phyloP scores from a whole-genome alignment of 2,329 filamentous ascomycete genomes.

The Paramyrothecium sp. region DNA sequence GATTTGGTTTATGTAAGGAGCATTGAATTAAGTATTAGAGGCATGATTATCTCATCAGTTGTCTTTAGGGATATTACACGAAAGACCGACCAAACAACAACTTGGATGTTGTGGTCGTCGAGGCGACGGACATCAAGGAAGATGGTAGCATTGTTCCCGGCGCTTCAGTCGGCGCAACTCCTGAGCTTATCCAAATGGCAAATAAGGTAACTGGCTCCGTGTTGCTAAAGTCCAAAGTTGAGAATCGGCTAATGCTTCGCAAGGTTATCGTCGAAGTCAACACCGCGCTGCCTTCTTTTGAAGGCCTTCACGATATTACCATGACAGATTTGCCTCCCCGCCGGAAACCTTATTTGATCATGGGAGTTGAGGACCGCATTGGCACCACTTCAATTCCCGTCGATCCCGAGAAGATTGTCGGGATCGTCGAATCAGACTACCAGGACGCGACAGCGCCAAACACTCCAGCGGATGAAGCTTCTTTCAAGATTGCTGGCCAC shows the following conservation, averaged over 20 bases:
- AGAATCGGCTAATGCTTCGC: no score
- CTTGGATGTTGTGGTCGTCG: constrained; percentile 81
- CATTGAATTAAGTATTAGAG: constrained; percentile 8
- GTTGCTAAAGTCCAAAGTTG: no score
- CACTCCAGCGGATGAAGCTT: constrained; percentile 70
- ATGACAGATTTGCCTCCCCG: constrained; percentile 80
- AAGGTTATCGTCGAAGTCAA: constrained; percentile 89
- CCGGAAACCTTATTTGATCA: constrained; percentile 84
- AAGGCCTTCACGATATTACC: constrained; percentile 87
- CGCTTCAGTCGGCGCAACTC: constrained; percentile 80
- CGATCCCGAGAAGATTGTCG: constrained; percentile 81
- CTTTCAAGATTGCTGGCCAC: constrained; percentile 71
- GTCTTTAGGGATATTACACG: constrained; percentile 71
- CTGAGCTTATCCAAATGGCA: constrained; percentile 85
- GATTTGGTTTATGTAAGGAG: constrained; percentile 73
- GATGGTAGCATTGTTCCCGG: constrained; percentile 88
- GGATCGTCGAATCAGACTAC: constrained; percentile 82
- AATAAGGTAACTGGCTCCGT: constrained; percentile 64
- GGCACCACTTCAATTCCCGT: constrained; percentile 79
- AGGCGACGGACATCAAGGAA: constrained; percentile 83
- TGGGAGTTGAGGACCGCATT: constrained; percentile 82
- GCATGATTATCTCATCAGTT: constrained; percentile 11
- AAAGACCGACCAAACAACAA: constrained; percentile 72
- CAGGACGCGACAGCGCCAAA: constrained; percentile 74
- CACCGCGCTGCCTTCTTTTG: constrained; percentile 79